phyloP scores from a whole-genome alignment of 2,329 filamentous ascomycete species.

The Diaporthe sp. region DNA sequence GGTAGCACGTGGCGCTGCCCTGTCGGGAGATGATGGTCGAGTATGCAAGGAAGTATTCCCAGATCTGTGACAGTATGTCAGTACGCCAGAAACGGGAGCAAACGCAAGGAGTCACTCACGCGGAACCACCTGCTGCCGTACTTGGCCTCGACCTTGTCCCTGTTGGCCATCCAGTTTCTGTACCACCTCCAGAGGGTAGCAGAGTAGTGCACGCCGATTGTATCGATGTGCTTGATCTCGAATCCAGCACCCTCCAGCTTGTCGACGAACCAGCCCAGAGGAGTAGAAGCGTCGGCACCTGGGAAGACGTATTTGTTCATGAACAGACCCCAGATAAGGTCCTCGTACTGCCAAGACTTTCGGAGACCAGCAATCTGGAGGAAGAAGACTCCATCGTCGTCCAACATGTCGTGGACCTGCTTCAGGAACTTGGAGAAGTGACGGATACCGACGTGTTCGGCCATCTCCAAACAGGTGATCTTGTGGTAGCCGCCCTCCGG shows the following conservation, averaged over 20 bases:
- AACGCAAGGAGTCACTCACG: slow-evolving; percentile 66
- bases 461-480: slow-evolving; percentile 98
- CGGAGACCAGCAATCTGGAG: slow-evolving; percentile 95
- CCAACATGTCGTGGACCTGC: slow-evolving; percentile 95
- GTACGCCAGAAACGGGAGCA: background rate
- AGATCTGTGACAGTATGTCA: slow-evolving; percentile 71
- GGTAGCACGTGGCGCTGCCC: slow-evolving; percentile 87
- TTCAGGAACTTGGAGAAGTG: slow-evolving; percentile 85
- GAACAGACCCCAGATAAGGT: slow-evolving; percentile 97
- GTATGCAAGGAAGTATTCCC: slow-evolving; percentile 92
- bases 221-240: slow-evolving; percentile 93
- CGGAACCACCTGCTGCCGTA: slow-evolving; percentile 97
- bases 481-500: slow-evolving; percentile 87
- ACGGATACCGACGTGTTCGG: slow-evolving; percentile 96
- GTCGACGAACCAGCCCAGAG: slow-evolving; percentile 88
- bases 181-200: slow-evolving; percentile 99
- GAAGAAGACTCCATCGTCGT: slow-evolving; percentile 96
- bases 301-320: slow-evolving; percentile 99
- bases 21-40: slow-evolving; percentile 88
- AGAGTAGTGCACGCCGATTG: slow-evolving; percentile 96
- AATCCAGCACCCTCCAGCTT: slow-evolving; percentile 88
- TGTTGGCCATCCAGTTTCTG: slow-evolving; percentile 96
- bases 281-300: slow-evolving; percentile 94
- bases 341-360: slow-evolving; percentile 97
- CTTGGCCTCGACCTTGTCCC: slow-evolving; percentile 92